A percentile compares a stretch with the other conserved stretches of the same genome.
Evolutionary conservation across 208 protist species (phyloP).

Genomic region (Acanthamoeba triangularis): DNA sequence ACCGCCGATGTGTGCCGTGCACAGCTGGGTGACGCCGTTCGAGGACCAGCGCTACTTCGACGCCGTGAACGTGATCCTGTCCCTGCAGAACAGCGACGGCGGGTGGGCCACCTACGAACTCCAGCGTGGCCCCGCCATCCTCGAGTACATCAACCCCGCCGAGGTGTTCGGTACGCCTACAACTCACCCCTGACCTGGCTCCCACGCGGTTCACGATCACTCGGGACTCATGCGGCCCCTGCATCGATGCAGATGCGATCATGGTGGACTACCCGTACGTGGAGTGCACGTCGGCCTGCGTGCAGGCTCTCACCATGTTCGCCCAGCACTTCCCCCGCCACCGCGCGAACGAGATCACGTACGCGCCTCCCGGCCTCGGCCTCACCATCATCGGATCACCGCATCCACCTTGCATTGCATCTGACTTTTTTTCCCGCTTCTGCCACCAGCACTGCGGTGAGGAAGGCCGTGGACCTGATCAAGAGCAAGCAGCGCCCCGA

Average conservation of each 20-base stretch:
- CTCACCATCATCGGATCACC: neutral
- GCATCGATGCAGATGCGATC: no score
- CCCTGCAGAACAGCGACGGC: slow-evolving; percentile 96
- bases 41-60: slow-evolving; percentile 86
- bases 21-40: slow-evolving; percentile 61
- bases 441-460: slow-evolving; percentile 88
- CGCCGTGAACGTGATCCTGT: slow-evolving; percentile 96
- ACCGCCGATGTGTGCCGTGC: neutral
- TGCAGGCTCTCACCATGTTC: slow-evolving; percentile 96
- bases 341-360: slow-evolving; percentile 93
- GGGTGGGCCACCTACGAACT: slow-evolving; percentile 98
- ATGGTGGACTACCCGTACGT: slow-evolving; percentile 99
- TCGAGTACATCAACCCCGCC: slow-evolving; percentile 97
- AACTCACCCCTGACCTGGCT: neutral
- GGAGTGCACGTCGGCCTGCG: slow-evolving; percentile 97
- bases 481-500: slow-evolving; percentile 94
- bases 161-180: slow-evolving; percentile 95
- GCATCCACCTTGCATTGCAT: neutral
- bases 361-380: neutral
- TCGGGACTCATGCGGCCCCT: no score
- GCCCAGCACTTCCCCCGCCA: slow-evolving; percentile 94
- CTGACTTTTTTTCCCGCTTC: neutral
- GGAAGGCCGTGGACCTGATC: slow-evolving; percentile 94
- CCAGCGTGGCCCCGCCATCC: slow-evolving; percentile 92
- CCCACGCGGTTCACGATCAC: neutral